phyloP scores from a whole-genome alignment of 345 rosid species.

The Mangifera indica region DNA sequence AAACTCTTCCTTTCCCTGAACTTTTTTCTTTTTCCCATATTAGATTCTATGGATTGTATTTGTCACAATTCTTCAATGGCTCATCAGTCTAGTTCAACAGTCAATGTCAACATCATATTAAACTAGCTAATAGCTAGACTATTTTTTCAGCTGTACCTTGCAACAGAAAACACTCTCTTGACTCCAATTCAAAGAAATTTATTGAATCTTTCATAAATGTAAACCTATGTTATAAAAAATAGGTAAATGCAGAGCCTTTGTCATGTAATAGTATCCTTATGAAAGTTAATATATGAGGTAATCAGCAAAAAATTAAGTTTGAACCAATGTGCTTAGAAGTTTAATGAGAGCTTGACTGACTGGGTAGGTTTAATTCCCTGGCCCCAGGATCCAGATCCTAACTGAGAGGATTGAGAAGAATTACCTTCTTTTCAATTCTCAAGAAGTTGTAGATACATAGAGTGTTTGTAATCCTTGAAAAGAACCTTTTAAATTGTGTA shows the following conservation, averaged over 20 bases:
- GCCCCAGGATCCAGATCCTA: too few relatives aligned
- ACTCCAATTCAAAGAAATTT: background rate
- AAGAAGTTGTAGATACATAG: too few relatives aligned
- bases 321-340: background rate
- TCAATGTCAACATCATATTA: background rate
- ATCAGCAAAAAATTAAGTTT: background rate
- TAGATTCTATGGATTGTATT: slow-evolving; percentile 9
- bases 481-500: too few relatives aligned
- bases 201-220: too few relatives aligned
- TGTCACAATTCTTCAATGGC: background rate
- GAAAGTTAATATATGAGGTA: background rate
- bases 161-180: background rate
- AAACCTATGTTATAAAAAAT: too few relatives aligned
- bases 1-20: background rate
- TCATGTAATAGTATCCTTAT: background rate
- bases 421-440: too few relatives aligned
- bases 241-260: background rate
- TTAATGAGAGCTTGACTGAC: background rate
- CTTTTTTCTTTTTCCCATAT: background rate
- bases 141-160: slow-evolving; percentile 5
- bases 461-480: too few relatives aligned
- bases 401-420: too few relatives aligned
- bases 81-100: background rate
- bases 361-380: too few relatives aligned
- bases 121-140: background rate